A percentile compares a stretch with the other conserved stretches of the same genome.
Evolutionary conservation across 2,329 filamentous ascomycete genomes (phyloP).

Genomic region (Beauveria scarabaeidicola): DNA sequence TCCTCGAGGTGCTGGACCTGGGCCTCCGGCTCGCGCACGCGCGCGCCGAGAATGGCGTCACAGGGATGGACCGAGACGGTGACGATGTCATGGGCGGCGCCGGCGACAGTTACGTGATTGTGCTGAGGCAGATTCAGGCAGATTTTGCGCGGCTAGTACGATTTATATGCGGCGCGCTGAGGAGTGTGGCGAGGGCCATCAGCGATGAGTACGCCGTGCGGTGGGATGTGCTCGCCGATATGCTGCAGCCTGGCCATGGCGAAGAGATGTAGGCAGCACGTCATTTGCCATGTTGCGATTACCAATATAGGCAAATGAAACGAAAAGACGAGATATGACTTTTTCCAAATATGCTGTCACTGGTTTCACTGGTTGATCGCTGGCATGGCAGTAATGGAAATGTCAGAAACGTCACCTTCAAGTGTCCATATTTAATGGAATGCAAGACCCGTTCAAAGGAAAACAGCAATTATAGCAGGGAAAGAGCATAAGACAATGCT

Average conservation of each 20-base stretch:
- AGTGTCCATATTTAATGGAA: background rate
- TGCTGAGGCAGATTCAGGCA: conserved; percentile 43
- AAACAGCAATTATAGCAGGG: background rate
- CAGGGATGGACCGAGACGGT: conserved; percentile 27
- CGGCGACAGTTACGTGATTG: conserved; percentile 36
- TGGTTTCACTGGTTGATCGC: too few species aligned
- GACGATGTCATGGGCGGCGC: conserved; percentile 19
- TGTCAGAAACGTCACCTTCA: too few species aligned
- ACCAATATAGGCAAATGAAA: background rate
- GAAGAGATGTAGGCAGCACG: background rate
- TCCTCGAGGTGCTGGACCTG: conserved; percentile 65
- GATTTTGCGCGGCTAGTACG: conserved; percentile 53
- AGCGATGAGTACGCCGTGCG: conserved; percentile 45
- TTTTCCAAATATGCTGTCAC: background rate
- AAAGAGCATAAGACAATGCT: too few species aligned
- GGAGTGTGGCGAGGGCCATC: conserved; percentile 61
- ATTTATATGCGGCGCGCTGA: conserved; percentile 61
- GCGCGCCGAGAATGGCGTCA: conserved; percentile 22
- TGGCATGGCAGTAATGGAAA: too few species aligned
- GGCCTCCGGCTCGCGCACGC: conserved; percentile 54
- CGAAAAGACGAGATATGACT: background rate
- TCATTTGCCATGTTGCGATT: background rate
- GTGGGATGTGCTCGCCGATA: conserved; percentile 70
- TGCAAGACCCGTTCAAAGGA: background rate
- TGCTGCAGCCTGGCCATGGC: conserved; percentile 42